Evolutionary conservation across 1,284 basidiomycete genomes (phyloP), one percentile per base, ranked within the genome.

Genomic region (Prillingera fragicola): DNA sequence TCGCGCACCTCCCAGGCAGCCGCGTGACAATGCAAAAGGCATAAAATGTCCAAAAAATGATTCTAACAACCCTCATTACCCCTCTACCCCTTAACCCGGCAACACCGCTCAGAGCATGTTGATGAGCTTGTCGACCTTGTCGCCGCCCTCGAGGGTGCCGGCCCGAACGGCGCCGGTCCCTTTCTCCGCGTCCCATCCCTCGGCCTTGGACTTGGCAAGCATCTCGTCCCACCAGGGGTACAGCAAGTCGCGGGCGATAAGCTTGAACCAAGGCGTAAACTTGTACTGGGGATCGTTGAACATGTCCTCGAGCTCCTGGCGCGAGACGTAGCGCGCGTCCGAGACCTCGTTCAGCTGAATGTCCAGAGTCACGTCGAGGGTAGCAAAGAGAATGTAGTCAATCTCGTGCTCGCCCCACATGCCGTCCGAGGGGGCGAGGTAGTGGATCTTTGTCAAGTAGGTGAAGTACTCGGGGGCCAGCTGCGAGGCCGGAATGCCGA

Each of bases 221-320:
- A 99, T 80, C 58, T 87, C 83, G 62, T 91, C 86, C 95, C 95
- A 99, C 95, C 95, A 98, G 13, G 88, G 89, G 69, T 94, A 97
- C 39, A 99, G 78, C 72, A 96, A 96, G 66, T 95, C 88, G 8
- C 91, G 81, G 2, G 90, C 91, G 62, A 99, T 98, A 31, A 99
- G 81, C 69, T 91, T 90, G 81, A 99, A 99, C 95, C 95, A 99
- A 0, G 95, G 95, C 4, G 95, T 99, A 71, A 99, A 98, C 0
- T 80, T 80, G 63, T 87, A 85, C 33, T 74, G 75, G 19, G 82
- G 65, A 56, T 88, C 83, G 35, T 84, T 77, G 71, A 99, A 96
- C 85, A 99, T 92, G 10, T 74, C 78, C 65, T 88, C 82, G 37
- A 99, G 75, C 70, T 98, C 94, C 1, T 77, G 78, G 72, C 88